Evolutionary conservation across 805 yeast species (phyloP).

Genomic region (Saccharomycopsis schoenii): DNA sequence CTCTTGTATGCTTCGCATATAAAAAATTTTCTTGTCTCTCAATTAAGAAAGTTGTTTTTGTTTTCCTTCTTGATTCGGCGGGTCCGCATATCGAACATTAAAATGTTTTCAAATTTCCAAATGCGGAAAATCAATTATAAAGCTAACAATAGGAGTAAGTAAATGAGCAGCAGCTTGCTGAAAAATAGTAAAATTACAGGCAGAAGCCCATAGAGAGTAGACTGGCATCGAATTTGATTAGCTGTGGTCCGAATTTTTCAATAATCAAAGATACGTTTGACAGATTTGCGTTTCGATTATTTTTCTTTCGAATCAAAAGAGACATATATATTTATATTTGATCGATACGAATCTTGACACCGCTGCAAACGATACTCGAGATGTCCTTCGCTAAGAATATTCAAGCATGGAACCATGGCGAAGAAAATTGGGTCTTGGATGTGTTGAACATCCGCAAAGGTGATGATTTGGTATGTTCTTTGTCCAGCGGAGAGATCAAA

Average conservation of each 20-base stretch:
- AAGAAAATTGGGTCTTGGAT: constrained; percentile 40
- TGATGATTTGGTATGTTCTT: constrained; percentile 33
- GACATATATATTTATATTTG: too few species aligned
- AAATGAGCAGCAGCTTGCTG: not conserved
- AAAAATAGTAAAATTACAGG: too few species aligned
- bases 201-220: too few species aligned
- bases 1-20: not conserved
- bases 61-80: not conserved
- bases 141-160: not conserved
- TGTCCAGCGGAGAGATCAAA: constrained; percentile 39
- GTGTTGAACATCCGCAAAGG: constrained; percentile 26
- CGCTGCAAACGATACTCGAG: not conserved
- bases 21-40: not conserved
- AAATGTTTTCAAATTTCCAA: not conserved
- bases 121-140: not conserved
- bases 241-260: too few species aligned
- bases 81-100: not conserved
- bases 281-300: too few species aligned
- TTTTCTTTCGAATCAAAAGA: too few species aligned
- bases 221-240: too few species aligned
- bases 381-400: not conserved
- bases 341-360: too few species aligned
- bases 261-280: too few species aligned
- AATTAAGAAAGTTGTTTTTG: not conserved
- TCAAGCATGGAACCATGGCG: constrained; percentile 8